These are phyloP conservation scores for Trypanosoma grayi DNA, from an alignment of 208 protist genomes.

Conservation along the genomic window DNA sequence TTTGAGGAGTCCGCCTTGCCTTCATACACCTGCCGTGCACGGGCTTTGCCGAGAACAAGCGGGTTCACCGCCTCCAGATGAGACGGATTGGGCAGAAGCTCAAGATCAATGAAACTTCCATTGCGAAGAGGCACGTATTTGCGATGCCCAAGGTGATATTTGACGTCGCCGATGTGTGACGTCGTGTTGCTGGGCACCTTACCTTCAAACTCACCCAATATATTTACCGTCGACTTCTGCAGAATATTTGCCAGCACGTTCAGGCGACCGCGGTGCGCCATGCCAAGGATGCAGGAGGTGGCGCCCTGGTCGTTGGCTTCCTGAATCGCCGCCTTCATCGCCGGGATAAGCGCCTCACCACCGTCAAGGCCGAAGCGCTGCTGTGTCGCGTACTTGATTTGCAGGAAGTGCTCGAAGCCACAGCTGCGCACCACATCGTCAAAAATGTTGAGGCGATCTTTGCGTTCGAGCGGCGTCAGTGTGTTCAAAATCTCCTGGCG, in stretches of 20 bases:
- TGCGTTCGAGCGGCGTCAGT: constrained; percentile 37
- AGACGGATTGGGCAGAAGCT: constrained; percentile 97
- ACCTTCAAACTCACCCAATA: constrained; percentile 91
- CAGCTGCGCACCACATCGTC: constrained; percentile 87
- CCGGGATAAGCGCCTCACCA: constrained; percentile 95
- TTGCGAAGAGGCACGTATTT: constrained; percentile 63
- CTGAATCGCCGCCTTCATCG: constrained; percentile 93
- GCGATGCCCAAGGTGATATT: constrained; percentile 96
- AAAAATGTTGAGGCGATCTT: constrained; percentile 72
- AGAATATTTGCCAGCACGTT: constrained; percentile 97
- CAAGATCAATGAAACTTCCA: constrained; percentile 91
- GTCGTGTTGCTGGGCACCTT: constrained; percentile 39
- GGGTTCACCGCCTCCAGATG: constrained; percentile 99
- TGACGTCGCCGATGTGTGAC: constrained; percentile 92
- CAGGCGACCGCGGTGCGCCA: constrained; percentile 97
- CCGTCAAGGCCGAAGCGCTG: constrained; percentile 98
- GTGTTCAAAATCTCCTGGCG: constrained; percentile 86
- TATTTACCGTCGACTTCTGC: constrained; percentile 88
- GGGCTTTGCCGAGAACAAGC: constrained; percentile 96
- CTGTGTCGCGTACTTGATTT: constrained; percentile 91
- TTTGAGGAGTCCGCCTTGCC: constrained; percentile 70
- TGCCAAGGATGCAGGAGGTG: constrained; percentile 94
- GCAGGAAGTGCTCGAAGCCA: constrained; percentile 93
- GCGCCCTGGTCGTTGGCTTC: constrained; percentile 81
- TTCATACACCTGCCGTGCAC: constrained; percentile 91